Conservation (phyloP, 1,284 basidiomycete genomes). For the Papiliotrema nemorosa region DNA sequence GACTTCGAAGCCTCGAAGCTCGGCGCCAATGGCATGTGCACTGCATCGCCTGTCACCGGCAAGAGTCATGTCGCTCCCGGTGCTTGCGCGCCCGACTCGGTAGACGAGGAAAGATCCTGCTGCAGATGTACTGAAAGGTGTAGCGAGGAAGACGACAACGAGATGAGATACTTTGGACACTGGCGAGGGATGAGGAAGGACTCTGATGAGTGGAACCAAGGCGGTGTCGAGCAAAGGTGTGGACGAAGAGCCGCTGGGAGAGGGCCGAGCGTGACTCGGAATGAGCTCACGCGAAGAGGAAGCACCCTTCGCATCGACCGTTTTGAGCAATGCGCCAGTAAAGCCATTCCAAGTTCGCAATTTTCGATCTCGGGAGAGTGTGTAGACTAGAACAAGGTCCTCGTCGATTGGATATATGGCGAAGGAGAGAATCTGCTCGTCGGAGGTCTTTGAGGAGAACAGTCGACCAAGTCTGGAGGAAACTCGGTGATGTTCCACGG, state of each 20-base stretch:
- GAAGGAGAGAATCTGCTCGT: slow-evolving; percentile 39
- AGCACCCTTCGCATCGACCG: slow-evolving; percentile 38
- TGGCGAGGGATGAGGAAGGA: slow-evolving; percentile 33
- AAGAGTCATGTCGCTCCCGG: slow-evolving; percentile 32
- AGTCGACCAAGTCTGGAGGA: slow-evolving; percentile 31
- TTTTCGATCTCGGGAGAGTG: slow-evolving; percentile 80
- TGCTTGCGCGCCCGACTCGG: slow-evolving; percentile 28
- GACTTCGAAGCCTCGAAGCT: slow-evolving; percentile 49
- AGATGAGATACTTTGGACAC: slow-evolving; percentile 40
- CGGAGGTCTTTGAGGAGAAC: slow-evolving; percentile 31
- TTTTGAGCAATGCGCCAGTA: slow-evolving; percentile 41
- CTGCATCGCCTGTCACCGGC: slow-evolving; percentile 37
- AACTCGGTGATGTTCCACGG: slow-evolving; percentile 34
- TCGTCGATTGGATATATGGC: slow-evolving; percentile 20
- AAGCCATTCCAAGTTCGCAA: slow-evolving; percentile 66
- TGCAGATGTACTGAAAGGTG: slow-evolving; percentile 29
- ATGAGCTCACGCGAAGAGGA: slow-evolving; percentile 25
- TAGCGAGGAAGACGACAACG: slow-evolving; percentile 44
- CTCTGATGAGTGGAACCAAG: slow-evolving; percentile 33
- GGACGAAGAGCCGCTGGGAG: slow-evolving; percentile 3
- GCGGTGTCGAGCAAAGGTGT: slow-evolving; percentile 11
- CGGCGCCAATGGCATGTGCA: slow-evolving; percentile 21
- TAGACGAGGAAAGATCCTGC: slow-evolving; percentile 48
- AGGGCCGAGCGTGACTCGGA: slow-evolving; percentile 7
- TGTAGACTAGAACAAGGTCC: slow-evolving; percentile 66